Evolutionary conservation across 441 rosid genomes (phyloP), one percentile per base, ranked within the genome.

Genomic region (Populus hybrid): DNA sequence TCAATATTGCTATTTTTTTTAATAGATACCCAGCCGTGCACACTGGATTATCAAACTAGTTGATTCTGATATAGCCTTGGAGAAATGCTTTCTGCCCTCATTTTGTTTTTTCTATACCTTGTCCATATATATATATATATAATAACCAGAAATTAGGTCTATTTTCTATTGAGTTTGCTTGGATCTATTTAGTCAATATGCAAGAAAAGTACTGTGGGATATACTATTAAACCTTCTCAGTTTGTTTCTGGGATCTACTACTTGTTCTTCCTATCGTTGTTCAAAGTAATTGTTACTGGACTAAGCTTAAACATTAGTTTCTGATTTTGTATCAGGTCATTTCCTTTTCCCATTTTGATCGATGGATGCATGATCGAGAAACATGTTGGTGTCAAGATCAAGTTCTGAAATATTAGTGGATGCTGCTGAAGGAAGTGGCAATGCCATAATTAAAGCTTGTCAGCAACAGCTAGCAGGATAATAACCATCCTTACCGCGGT

Each of bases 101-200:
- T 73, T 61, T 73, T 73, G 76, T 73, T 61, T 63, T 9, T 61
- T 46, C 57, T 73, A 35, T 73, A 63, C 21, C 8, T 32, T 73
- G 53, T n/a, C 57, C 57, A 30, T 10, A 24, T 24, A 40, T 10
- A 40, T 40, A 9, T 10, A 40, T 10, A 40, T 40, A 40, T 10
- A 46, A 5, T 4, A 46, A 46, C 57, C 57, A 46, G 57, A 46
- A 46, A 34, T 1, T 34, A 7, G 4, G 19, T 14, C 19, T 46
- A 12, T 4, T 46, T 14, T 46, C 19, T 14, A 12, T 46, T 46
- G 18, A 46, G 57, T 14, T 46, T 14, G 57, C 57, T 46, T 12
- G 57, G 57, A 14, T 46, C 18, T 14, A 46, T 12, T 46, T 46
- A 46, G 53, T 46, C 53, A 46, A 12, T 46, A 46, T 46, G 53